phyloP scores from a whole-genome alignment of 345 rosid genomes.

The Populus davidiana region DNA sequence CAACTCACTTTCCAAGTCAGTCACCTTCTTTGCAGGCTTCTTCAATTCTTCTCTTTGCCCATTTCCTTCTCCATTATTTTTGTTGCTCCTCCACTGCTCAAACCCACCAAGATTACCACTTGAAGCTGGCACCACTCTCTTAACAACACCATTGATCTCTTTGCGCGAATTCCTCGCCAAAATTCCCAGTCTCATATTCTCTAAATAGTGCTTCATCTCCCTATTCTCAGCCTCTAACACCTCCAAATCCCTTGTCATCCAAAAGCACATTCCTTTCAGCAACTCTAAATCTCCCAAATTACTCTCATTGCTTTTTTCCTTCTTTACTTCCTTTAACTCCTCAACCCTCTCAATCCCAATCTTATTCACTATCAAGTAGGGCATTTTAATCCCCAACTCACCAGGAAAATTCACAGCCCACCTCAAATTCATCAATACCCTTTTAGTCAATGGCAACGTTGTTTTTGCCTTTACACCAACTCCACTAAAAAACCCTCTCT shows the following conservation, averaged over 20 bases:
- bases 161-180: conserved; percentile 14
- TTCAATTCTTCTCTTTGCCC: conserved; percentile 29
- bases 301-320: conserved; percentile 16
- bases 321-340: conserved; percentile 30
- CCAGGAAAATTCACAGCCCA: conserved; percentile 50
- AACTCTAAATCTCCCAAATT: conserved; percentile 40
- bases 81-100: conserved; percentile 38
- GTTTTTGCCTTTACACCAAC: conserved; percentile 48
- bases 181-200: conserved; percentile 39
- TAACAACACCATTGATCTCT: conserved; percentile 25
- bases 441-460: conserved; percentile 43
- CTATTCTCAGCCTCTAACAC: conserved; percentile 48
- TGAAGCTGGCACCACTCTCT: conserved; percentile 18
- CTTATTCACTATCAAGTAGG: conserved; percentile 54
- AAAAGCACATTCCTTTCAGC: conserved; percentile 46
- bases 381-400: conserved; percentile 35
- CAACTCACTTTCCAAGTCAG: conserved; percentile 53
- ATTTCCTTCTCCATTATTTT: conserved; percentile 28
- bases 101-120: conserved; percentile 34
- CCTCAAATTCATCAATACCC: conserved; percentile 36
- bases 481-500: conserved; percentile 29
- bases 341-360: conserved; percentile 47
- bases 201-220: conserved; percentile 44
- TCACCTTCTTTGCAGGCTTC: conserved; percentile 27
- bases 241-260: conserved; percentile 60